Evolutionary conservation across 2,329 filamentous ascomycete genomes (phyloP).

Genomic region (Aschersonia sp.): DNA sequence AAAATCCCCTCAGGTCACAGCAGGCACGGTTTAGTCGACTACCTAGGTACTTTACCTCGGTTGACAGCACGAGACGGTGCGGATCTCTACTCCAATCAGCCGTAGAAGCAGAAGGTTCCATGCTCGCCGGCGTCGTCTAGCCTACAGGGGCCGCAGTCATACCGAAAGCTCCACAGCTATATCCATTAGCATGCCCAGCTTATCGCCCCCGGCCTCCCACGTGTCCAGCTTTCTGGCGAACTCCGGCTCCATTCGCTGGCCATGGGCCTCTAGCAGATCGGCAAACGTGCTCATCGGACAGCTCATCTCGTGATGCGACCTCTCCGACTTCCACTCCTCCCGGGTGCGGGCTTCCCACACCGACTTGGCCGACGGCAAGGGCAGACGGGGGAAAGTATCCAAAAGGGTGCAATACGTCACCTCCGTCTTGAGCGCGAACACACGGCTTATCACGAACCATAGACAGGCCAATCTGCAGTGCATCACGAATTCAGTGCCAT

Average conservation of each 20-base stretch:
- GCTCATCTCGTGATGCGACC: slow-evolving; percentile 6
- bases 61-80: too few species aligned
- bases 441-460: slow-evolving; percentile 11
- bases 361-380: slow-evolving; percentile 8
- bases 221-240: slow-evolving; percentile 6
- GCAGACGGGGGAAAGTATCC: slow-evolving; percentile 2
- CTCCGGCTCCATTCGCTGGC: neutral
- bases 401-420: slow-evolving; percentile 3
- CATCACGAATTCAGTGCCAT: too few species aligned
- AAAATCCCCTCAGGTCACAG: too few species aligned
- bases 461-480: slow-evolving; percentile 9
- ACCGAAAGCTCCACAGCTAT: slow-evolving; percentile 6
- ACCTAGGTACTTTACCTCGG: too few species aligned
- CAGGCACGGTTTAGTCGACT: too few species aligned
- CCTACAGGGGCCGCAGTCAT: neutral
- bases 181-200: slow-evolving; percentile 9
- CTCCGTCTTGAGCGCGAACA: slow-evolving; percentile 7
- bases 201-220: slow-evolving; percentile 13
- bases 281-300: slow-evolving; percentile 7
- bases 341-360: slow-evolving; percentile 12
- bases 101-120: too few species aligned
- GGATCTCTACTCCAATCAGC: too few species aligned
- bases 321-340: slow-evolving; percentile 13
- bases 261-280: slow-evolving; percentile 6
- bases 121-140: too few species aligned